Base-by-base conservation (phyloP, 768 basidiomycete species). In the Termitomyces sp. region DNA sequence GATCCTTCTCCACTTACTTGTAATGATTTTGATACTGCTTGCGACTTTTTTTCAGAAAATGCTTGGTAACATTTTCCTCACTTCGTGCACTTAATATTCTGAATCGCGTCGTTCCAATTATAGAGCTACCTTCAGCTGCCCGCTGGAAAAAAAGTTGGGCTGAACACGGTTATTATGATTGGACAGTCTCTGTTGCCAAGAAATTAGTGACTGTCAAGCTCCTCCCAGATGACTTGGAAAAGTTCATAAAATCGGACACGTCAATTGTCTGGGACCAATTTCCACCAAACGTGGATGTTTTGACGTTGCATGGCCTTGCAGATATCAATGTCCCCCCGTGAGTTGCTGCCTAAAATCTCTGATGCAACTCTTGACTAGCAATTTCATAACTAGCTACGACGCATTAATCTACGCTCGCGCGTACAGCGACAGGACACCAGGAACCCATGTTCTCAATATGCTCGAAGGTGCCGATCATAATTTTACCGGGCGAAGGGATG, bases 381-480 rank as follows among this genome's bases (percentile, higher is more conserved):
- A 49, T 47, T 22, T n/a, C 42, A 40, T n/a, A 35, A 32, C 23
- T 40, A 91, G 88, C 42, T 87, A 84, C 63, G 89, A 92, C 63
- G 87, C 84, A 0, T 53, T 84, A 57, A 84, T 91, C 39, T 91
- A 89, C 54, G 79, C 85, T 1, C 74, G 79, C 15, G 81, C 81
- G 1, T 74, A 89, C 43, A 78, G 84, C 29, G 62, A 68, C 31
- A 77, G 88, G 53, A 61, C 61, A 13, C 80, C 84, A 20, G 91
- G 89, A 44, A 89, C 87, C 7, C 88, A 91, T 64, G 84, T 75
- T 16, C 72, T 92, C 23, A 79, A 85, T 63, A 71, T 87, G 23
- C 70, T 90, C 36, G 91, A 92, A 66, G 79, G 78, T 41, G 88
- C 85, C 7, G 89, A 91, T 70, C 91, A 92, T 64, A 92, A 91